These are phyloP conservation scores for Lablab purpureus DNA, from an alignment of 306 rosid species.

Conservation along the genomic window DNA sequence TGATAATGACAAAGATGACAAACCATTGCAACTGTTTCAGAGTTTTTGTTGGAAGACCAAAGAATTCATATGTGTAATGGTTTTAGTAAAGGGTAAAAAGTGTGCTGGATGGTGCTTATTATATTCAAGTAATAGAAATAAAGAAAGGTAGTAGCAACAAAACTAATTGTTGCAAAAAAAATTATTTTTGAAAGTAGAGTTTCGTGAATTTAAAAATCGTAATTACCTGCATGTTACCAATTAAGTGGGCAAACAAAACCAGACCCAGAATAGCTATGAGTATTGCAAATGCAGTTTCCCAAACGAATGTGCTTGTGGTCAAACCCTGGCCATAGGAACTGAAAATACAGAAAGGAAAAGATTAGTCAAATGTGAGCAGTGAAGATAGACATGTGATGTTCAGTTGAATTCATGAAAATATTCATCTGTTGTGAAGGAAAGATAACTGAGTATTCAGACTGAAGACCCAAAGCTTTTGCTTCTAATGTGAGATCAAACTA, in stretches of 20 bases:
- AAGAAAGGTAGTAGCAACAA: not conserved
- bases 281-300: conserved; percentile 89
- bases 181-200: not conserved
- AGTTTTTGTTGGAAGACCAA: no score
- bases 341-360: conserved; percentile 43
- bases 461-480: not conserved
- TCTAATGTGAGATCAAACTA: not conserved
- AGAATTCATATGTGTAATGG: no score
- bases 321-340: conserved; percentile 87
- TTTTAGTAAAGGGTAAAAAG: no score
- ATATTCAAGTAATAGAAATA: no score
- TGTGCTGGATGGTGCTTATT: no score
- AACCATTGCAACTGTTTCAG: no score
- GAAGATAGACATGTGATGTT: conserved; percentile 20
- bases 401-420: conserved; percentile 22
- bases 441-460: not conserved
- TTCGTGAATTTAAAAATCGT: conserved; percentile 19
- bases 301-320: conserved; percentile 67
- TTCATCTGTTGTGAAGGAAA: conserved; percentile 17
- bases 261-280: conserved; percentile 81
- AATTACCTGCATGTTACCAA: conserved; percentile 96
- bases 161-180: not conserved
- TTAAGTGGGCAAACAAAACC: conserved; percentile 90
- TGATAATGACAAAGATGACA: no score
- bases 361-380: conserved; percentile 20